Conservation (phyloP, 306 rosid genomes). For the Sphenostylis stenocarpa region DNA sequence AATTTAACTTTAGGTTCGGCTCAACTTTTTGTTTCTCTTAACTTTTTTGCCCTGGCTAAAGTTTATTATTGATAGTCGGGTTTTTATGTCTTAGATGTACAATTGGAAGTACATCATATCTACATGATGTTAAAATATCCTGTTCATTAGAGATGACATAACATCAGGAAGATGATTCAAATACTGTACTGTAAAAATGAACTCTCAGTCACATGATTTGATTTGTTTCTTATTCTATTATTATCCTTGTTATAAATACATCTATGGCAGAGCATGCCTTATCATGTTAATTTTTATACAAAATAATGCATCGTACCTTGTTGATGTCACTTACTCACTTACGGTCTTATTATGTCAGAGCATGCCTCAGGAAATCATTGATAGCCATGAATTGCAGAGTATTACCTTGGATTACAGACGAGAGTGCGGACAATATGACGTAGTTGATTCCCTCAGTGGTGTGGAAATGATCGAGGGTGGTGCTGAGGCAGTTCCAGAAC, state of each 20-base stretch:
- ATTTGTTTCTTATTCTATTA: not conserved
- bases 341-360: constrained; percentile 52
- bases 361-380: constrained; percentile 92
- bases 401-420: constrained; percentile 95
- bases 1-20: not conserved
- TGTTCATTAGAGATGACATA: not conserved
- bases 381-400: constrained; percentile 74
- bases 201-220: not conserved
- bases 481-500: constrained; percentile 39
- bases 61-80: not conserved
- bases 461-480: constrained; percentile 51
- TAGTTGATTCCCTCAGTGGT: constrained; percentile 81
- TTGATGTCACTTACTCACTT: constrained; percentile 26
- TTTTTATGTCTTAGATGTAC: not conserved
- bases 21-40: not conserved
- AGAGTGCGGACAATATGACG: constrained; percentile 78
- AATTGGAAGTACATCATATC: not conserved
- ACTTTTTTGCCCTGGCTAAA: not conserved
- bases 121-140: not conserved
- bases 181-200: not conserved
- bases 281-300: not conserved
- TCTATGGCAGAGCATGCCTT: not conserved
- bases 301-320: not conserved
- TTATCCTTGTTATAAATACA: not conserved
- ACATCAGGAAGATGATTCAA: not conserved